A percentile compares a stretch with the other conserved stretches of the same genome.
Evolutionary conservation across 768 basidiomycete genomes (phyloP).

Genomic region (Calocybe indica): DNA sequence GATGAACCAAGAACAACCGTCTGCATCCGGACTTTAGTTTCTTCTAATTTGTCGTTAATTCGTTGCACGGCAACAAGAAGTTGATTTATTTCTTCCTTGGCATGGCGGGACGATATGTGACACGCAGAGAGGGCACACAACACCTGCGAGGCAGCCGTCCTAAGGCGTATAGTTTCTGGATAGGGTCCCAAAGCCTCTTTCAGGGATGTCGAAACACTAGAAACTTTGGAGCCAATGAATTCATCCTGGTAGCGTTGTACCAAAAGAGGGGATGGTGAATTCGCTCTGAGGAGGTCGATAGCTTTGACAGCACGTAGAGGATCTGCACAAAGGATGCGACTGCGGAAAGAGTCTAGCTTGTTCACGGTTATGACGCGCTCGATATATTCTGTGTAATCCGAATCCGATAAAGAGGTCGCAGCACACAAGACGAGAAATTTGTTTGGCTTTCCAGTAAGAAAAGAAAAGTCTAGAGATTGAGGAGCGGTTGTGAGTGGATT

Average conservation of each 20-base stretch:
- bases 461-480: constrained; percentile 25
- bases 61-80: constrained; percentile 27
- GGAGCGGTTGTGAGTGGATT: constrained; percentile 54
- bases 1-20: constrained; percentile 31
- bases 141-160: constrained; percentile 31
- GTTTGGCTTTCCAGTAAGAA: constrained; percentile 31
- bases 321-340: constrained; percentile 43
- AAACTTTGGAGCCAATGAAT: constrained; percentile 53
- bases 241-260: constrained; percentile 64
- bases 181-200: constrained; percentile 14
- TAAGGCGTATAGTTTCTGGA: constrained; percentile 13
- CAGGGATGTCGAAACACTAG: constrained; percentile 38
- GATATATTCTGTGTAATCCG: too few species aligned
- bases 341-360: too few species aligned
- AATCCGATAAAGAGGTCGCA: constrained; percentile 13
- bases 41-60: constrained; percentile 32
- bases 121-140: constrained; percentile 33
- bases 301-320: constrained; percentile 54
- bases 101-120: constrained; percentile 20
- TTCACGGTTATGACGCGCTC: too few species aligned
- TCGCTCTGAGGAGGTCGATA: constrained; percentile 37
- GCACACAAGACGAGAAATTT: constrained; percentile 34
- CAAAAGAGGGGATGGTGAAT: constrained; percentile 38
- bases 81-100: constrained; percentile 27
- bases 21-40: constrained; percentile 27